Evolutionary conservation across 441 rosid species (phyloP).

Genomic region (Erodium texanum): DNA sequence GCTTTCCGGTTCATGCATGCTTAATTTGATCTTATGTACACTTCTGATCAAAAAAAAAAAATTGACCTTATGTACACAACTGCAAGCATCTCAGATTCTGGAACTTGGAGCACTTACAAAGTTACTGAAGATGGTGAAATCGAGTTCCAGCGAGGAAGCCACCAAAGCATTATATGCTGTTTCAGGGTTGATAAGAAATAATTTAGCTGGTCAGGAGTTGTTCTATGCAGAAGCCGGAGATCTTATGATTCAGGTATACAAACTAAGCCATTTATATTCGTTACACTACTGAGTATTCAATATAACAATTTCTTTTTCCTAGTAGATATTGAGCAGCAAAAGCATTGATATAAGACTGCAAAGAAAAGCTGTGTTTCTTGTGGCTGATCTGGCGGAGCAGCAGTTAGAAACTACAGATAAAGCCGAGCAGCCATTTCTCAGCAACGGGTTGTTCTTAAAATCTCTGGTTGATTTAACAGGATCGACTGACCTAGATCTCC

Average conservation of each 20-base stretch:
- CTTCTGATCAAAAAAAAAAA: too few species aligned
- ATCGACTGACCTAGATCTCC: constrained; percentile 71
- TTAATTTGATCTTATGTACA: too few species aligned
- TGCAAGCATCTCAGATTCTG: constrained; percentile 42
- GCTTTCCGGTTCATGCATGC: not conserved
- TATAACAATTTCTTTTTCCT: constrained; percentile 12
- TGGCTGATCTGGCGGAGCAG: constrained; percentile 59
- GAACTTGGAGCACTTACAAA: constrained; percentile 55
- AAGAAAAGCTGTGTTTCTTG: constrained; percentile 68
- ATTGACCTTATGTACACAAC: not conserved
- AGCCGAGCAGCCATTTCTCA: constrained; percentile 40
- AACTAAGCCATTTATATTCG: constrained; percentile 3
- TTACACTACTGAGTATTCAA: not conserved
- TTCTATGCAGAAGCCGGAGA: constrained; percentile 72
- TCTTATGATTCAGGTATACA: constrained; percentile 66
- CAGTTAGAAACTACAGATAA: constrained; percentile 44
- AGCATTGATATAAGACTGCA: constrained; percentile 53
- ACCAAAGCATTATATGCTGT: constrained; percentile 80
- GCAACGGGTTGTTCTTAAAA: constrained; percentile 52
- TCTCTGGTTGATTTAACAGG: constrained; percentile 58
- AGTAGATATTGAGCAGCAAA: constrained; percentile 57
- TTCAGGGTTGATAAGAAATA: constrained; percentile 65
- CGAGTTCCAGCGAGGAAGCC: constrained; percentile 62
- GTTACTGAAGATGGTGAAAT: constrained; percentile 61
- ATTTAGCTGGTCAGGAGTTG: constrained; percentile 60